A percentile compares a stretch with the other conserved stretches of the same genome.
These are phyloP conservation scores for Lactarius quietus DNA, from an alignment of 768 basidiomycete genomes.

Conservation along the genomic window DNA sequence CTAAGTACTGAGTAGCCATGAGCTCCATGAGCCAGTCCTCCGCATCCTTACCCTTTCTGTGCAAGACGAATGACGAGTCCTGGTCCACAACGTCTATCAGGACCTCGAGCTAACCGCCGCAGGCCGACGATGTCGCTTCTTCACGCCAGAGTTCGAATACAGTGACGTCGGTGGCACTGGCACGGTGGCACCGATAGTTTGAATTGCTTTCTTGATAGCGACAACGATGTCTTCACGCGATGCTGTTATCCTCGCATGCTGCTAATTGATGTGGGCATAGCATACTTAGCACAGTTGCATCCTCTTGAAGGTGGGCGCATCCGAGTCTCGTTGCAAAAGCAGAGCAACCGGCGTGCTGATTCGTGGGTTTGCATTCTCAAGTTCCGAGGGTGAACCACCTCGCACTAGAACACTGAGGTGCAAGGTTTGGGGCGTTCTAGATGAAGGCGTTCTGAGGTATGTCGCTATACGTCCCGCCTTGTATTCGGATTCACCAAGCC, in stretches of 20 bases:
- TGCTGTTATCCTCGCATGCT: constrained; percentile 68
- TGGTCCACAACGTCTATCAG: too few species aligned
- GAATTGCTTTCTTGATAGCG: too few species aligned
- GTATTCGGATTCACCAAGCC: not conserved
- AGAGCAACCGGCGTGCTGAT: not conserved
- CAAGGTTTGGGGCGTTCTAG: constrained; percentile 17
- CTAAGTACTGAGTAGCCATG: too few species aligned
- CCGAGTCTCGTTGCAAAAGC: not conserved
- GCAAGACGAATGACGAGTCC: too few species aligned
- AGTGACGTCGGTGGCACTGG: too few species aligned
- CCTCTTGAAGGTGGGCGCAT: constrained; percentile 72
- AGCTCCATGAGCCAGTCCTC: too few species aligned
- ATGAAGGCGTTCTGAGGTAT: constrained; percentile 1
- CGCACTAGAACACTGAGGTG: constrained; percentile 20
- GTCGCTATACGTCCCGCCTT: not conserved
- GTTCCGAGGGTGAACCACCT: constrained; percentile 27
- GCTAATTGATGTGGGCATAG: constrained; percentile 98
- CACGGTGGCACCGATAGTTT: too few species aligned
- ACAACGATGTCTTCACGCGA: too few species aligned
- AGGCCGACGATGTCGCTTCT: too few species aligned
- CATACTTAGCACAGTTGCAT: constrained; percentile 93
- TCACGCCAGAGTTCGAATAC: too few species aligned
- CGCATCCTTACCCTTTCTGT: too few species aligned
- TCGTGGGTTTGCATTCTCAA: constrained; percentile 1
- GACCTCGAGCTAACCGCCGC: too few species aligned